Conservation (phyloP, 371 early-diverging fungal species). For the Coemansia sp. region DNA sequence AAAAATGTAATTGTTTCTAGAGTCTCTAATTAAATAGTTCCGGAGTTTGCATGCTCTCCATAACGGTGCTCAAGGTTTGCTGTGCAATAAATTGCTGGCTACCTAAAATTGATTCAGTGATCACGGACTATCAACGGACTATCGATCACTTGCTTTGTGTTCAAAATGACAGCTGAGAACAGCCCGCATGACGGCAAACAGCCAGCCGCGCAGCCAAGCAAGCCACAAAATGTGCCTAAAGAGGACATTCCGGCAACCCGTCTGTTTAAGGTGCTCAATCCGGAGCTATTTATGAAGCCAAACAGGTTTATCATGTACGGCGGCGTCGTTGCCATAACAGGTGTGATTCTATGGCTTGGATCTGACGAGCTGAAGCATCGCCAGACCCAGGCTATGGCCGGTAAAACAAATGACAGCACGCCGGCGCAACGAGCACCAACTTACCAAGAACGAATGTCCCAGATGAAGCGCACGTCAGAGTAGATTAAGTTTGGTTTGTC, state of each 20-base stretch:
- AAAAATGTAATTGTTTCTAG: too few relatives aligned
- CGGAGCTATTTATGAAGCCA: constrained; percentile 48
- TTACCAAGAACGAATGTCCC: constrained; percentile 43
- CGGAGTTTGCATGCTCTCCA: too few relatives aligned
- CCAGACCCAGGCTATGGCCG: constrained; percentile 9
- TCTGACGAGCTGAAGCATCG: constrained; percentile 33
- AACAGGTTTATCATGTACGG: constrained; percentile 44
- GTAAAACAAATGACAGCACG: background rate
- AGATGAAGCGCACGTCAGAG: constrained; percentile 26
- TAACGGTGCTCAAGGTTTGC: too few relatives aligned
- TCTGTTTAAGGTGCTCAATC: constrained; percentile 47
- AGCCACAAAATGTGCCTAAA: background rate
- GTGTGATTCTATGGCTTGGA: constrained; percentile 38
- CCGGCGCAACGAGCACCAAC: constrained; percentile 17
- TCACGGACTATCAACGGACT: background rate
- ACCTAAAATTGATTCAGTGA: too few relatives aligned
- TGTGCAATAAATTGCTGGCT: too few relatives aligned
- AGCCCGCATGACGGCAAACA: background rate
- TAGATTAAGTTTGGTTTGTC: background rate
- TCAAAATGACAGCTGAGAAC: background rate
- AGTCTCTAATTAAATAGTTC: too few relatives aligned
- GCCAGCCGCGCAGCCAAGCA: constrained; percentile 1
- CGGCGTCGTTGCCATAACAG: constrained; percentile 30
- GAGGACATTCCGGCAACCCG: constrained; percentile 36
- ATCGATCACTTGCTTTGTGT: background rate